These are phyloP conservation scores for Ophiostoma montium DNA, from an alignment of 2,329 filamentous ascomycete genomes.

Conservation along the genomic window DNA sequence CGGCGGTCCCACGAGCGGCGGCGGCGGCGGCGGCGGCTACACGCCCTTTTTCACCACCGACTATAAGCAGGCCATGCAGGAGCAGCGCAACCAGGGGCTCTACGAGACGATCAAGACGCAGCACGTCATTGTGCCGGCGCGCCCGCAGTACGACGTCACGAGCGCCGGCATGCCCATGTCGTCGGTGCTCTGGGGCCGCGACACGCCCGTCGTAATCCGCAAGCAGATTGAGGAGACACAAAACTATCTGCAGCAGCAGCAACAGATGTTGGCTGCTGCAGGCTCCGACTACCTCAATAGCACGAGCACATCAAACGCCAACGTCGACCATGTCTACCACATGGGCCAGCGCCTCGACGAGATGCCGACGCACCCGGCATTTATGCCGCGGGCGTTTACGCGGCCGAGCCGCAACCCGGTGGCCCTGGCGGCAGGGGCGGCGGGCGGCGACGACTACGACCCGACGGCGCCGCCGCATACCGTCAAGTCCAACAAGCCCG, in stretches of 20 bases:
- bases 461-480: not conserved
- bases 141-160: not conserved
- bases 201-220: not conserved
- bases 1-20: not conserved
- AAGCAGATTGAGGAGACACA: not conserved
- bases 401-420: slow-evolving; percentile 7
- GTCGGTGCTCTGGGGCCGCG: slow-evolving; percentile 1
- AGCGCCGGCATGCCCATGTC: too few relatives aligned
- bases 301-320: not conserved
- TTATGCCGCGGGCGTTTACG: slow-evolving; percentile 23
- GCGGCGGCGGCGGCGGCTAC: slow-evolving; percentile 7
- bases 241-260: not conserved
- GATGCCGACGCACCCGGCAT: slow-evolving; percentile 35
- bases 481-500: slow-evolving; percentile 12
- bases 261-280: not conserved
- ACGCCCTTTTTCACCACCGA: slow-evolving; percentile 19
- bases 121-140: slow-evolving; percentile 5
- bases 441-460: too few relatives aligned
- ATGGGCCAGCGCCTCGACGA: slow-evolving; percentile 13
- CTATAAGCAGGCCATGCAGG: slow-evolving; percentile 16
- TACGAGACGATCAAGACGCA: slow-evolving; percentile 17
- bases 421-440: not conserved
- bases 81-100: slow-evolving; percentile 15
- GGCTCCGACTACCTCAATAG: not conserved
- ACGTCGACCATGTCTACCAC: not conserved